Evolutionary conservation across 352 stramenopile genomes (phyloP).

Genomic region (Globisporangium radiosum): DNA sequence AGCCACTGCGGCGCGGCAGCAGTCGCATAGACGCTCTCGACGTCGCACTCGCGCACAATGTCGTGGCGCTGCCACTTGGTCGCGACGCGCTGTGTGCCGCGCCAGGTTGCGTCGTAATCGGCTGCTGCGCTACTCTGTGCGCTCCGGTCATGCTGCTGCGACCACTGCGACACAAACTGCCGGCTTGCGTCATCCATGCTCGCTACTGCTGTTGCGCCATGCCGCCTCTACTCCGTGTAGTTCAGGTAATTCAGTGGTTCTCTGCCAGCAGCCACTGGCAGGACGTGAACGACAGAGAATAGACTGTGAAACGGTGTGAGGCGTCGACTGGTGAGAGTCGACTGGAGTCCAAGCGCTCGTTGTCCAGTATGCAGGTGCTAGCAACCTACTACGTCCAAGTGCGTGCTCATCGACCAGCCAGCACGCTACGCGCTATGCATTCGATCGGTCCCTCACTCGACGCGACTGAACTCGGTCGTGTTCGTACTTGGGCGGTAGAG

Average conservation of each 20-base stretch:
- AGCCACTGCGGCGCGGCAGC: slow-evolving; percentile 8
- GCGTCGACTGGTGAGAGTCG: no score
- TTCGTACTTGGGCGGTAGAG: slow-evolving; percentile 81
- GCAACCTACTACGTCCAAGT: no score
- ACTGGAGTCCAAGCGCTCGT: no score
- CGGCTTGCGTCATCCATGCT: slow-evolving; percentile 18
- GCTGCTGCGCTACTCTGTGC: not conserved
- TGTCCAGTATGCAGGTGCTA: no score
- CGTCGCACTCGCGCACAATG: slow-evolving; percentile 9
- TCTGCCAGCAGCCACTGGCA: no score
- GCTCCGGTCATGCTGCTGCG: slow-evolving; percentile 9
- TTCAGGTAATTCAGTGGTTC: no score
- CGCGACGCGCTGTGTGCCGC: slow-evolving; percentile 21
- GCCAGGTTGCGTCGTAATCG: slow-evolving; percentile 13
- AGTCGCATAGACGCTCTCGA: slow-evolving; percentile 13
- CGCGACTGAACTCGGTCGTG: slow-evolving; percentile 77
- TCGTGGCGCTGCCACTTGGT: slow-evolving; percentile 12
- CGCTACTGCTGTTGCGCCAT: not conserved
- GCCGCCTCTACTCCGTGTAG: not conserved
- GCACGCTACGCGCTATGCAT: not conserved
- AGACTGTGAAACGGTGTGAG: no score
- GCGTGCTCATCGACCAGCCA: no score
- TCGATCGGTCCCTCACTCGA: slow-evolving; percentile 31
- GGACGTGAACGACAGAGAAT: no score
- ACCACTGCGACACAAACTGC: slow-evolving; percentile 27